phyloP scores from a whole-genome alignment of 805 yeast genomes.

The Komagataella pseudopastoris region DNA sequence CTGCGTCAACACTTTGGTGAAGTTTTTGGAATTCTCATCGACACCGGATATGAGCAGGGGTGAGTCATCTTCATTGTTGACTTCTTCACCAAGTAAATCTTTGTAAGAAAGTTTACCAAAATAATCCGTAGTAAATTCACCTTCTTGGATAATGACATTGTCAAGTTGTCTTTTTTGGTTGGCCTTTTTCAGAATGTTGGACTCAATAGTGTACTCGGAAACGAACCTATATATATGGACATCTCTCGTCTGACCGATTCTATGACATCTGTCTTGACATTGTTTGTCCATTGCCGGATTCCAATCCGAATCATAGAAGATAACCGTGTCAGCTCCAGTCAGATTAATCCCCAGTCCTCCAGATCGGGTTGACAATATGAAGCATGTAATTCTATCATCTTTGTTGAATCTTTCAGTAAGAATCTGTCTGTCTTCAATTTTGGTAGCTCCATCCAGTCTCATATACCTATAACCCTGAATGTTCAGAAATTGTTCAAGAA shows the following conservation, averaged over 20 bases:
- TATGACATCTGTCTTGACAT: constrained; percentile 97
- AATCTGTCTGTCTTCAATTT: constrained; percentile 91
- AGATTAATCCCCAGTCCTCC: constrained; percentile 97
- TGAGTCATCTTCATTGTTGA: constrained; percentile 8
- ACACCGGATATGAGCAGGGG: constrained; percentile 20
- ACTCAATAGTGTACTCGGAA: constrained; percentile 91
- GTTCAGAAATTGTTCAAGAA: constrained; percentile 84
- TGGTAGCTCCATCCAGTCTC: constrained; percentile 96
- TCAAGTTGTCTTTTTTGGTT: constrained; percentile 90
- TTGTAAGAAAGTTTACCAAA: constrained; percentile 77
- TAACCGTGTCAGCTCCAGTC: constrained; percentile 98
- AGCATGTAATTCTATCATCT: constrained; percentile 77
- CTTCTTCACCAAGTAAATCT: constrained; percentile 64
- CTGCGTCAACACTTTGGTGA: constrained; percentile 48
- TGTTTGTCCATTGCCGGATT: constrained; percentile 99
- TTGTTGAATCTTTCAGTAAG: constrained; percentile 86
- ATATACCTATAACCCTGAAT: constrained; percentile 89
- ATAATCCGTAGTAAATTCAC: constrained; percentile 96
- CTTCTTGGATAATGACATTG: constrained; percentile 92
- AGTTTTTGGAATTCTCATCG: constrained; percentile 30
- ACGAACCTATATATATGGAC: constrained; percentile 96
- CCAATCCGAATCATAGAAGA: constrained; percentile 98
- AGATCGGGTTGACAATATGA: constrained; percentile 87
- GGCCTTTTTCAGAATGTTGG: constrained; percentile 86
- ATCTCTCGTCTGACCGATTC: constrained; percentile 97